Evolutionary conservation across 148 eudicot species (phyloP).

Genomic region (Chenopodium album): DNA sequence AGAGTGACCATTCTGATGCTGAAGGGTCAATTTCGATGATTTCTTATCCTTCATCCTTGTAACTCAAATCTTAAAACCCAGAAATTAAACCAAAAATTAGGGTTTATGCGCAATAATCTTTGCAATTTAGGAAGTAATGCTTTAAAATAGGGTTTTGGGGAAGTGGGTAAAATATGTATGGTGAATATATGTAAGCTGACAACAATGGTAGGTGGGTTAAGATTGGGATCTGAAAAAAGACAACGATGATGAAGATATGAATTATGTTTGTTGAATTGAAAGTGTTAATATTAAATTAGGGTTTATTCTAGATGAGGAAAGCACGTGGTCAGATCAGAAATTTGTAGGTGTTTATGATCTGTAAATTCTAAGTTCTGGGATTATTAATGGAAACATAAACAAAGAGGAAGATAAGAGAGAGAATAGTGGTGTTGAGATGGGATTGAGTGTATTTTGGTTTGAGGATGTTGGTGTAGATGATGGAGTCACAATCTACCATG

Average conservation of each 20-base stretch:
- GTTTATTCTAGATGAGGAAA: not conserved
- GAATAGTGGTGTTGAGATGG: too few species aligned
- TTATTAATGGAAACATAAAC: not conserved
- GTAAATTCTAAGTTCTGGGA: not conserved
- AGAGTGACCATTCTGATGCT: conserved; percentile 64
- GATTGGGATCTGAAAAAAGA: conserved; percentile 27
- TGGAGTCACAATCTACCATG: not conserved
- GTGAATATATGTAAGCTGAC: not conserved
- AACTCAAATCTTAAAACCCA: not conserved
- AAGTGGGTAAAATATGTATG: not conserved
- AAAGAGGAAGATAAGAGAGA: not conserved
- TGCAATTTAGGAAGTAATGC: too few species aligned
- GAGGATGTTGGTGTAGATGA: not conserved
- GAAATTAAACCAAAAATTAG: not conserved
- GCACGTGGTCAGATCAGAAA: conserved; percentile 18
- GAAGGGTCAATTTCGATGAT: conserved; percentile 45
- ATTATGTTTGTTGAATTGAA: not conserved
- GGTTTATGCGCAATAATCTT: not conserved
- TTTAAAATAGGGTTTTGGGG: not conserved
- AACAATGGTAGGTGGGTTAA: conserved; percentile 13
- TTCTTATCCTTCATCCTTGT: conserved; percentile 61
- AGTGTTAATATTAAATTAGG: too few species aligned
- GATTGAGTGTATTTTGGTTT: too few species aligned
- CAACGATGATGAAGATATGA: conserved; percentile 2
- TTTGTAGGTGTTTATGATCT: not conserved